Percentiles rank a stretch among this genome's conserved stretches.
phyloP scores from a whole-genome alignment of 2,329 filamentous ascomycete species.

The Aureobasidium sp. region DNA sequence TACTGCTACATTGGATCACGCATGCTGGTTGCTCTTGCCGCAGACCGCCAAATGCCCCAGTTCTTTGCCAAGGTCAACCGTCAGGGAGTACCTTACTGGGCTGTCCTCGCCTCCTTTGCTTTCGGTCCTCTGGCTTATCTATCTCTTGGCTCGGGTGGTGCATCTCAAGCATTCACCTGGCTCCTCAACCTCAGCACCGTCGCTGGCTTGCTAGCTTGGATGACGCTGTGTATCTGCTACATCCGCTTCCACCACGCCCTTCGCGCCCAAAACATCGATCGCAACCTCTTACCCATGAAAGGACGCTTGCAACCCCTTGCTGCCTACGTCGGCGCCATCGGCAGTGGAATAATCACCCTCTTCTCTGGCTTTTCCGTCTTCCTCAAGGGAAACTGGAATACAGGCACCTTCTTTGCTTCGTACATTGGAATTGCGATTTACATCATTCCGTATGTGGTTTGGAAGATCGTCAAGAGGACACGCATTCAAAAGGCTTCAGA shows the following conservation, averaged over 20 bases:
- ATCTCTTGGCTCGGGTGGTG: constrained; percentile 20
- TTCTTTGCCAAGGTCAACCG: constrained; percentile 46
- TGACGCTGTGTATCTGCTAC: constrained; percentile 32
- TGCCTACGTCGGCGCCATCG: constrained; percentile 16
- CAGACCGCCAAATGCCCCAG: constrained; percentile 50
- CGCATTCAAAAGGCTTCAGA: constrained; percentile 23
- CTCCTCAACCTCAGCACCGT: constrained; percentile 19
- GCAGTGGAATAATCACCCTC: constrained; percentile 21
- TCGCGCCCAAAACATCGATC: constrained; percentile 30
- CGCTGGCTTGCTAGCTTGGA: constrained; percentile 19
- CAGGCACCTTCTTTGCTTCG: constrained; percentile 30
- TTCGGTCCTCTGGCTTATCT: constrained; percentile 38
- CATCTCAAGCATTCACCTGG: constrained; percentile 20
- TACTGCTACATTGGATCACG: constrained; percentile 47
- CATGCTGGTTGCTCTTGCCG: constrained; percentile 51
- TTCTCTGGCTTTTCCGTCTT: constrained; percentile 25
- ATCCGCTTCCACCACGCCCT: constrained; percentile 38
- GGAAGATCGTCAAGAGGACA: constrained; percentile 33
- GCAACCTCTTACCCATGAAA: constrained; percentile 26
- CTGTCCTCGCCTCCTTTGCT: constrained; percentile 33
- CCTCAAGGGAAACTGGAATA: constrained; percentile 29
- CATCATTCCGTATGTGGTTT: constrained; percentile 32
- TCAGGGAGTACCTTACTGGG: constrained; percentile 48
- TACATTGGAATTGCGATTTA: constrained; percentile 34
- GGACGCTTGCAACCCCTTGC: constrained; percentile 31